A percentile compares a stretch with the other conserved stretches of the same genome.
These are phyloP conservation scores for Cladosporium sp. DNA, from an alignment of 2,329 filamentous ascomycete species.

Conservation along the genomic window DNA sequence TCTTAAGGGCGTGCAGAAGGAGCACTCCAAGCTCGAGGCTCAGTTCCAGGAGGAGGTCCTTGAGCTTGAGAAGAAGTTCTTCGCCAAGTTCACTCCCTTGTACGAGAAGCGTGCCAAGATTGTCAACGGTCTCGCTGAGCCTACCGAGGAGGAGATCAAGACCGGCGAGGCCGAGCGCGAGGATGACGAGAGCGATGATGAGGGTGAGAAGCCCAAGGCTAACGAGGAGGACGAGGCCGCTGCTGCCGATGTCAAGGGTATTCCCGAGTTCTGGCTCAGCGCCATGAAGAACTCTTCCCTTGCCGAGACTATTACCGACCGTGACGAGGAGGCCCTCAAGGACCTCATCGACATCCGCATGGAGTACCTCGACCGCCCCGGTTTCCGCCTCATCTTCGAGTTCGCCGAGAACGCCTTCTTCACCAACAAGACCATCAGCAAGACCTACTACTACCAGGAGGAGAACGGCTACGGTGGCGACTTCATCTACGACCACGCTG, in stretches of 20 bases:
- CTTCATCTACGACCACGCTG: slow-evolving; percentile 99
- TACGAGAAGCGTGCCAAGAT: slow-evolving; percentile 94
- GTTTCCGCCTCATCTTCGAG: slow-evolving; percentile 97
- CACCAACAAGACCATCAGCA: slow-evolving; percentile 93
- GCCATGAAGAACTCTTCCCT: slow-evolving; percentile 99
- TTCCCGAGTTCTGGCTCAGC: slow-evolving; percentile 98
- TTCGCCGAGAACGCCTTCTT: slow-evolving; percentile 95
- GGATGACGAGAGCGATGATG: slow-evolving; percentile 59
- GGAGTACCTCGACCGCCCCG: slow-evolving; percentile 98
- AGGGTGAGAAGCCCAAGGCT: slow-evolving; percentile 44
- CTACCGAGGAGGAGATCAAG: slow-evolving; percentile 80
- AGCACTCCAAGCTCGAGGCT: slow-evolving; percentile 96
- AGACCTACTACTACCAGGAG: slow-evolving; percentile 99
- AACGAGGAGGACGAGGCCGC: slow-evolving; percentile 55
- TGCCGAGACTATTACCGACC: slow-evolving; percentile 97
- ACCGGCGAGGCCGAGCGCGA: slow-evolving; percentile 78
- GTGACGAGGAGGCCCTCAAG: slow-evolving; percentile 91
- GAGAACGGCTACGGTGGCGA: slow-evolving; percentile 98
- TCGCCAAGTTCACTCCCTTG: slow-evolving; percentile 94
- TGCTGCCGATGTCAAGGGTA: slow-evolving; percentile 62
- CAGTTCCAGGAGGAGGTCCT: slow-evolving; percentile 98
- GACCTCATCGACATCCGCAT: slow-evolving; percentile 89
- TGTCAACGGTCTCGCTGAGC: slow-evolving; percentile 81
- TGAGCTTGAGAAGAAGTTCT: slow-evolving; percentile 98
- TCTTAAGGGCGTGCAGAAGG: slow-evolving; percentile 96